Evolutionary conservation across 1,284 basidiomycete species (phyloP).

Genomic region (Papiliotrema laurentii): DNA sequence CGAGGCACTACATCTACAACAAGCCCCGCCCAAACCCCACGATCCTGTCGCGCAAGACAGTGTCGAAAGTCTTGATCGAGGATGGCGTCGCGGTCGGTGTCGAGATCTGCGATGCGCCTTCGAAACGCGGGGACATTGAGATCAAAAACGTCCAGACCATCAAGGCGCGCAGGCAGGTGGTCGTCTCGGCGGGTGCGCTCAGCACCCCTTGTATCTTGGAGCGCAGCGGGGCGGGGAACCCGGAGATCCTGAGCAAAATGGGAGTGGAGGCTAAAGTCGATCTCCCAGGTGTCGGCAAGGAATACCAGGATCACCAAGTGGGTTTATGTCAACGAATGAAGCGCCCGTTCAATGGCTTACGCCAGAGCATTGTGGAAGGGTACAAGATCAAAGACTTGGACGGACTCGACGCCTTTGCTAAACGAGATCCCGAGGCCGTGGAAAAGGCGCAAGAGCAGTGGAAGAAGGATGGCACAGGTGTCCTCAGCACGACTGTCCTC

Average conservation of each 20-base stretch:
- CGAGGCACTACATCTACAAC: neutral
- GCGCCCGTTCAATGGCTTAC: too few species aligned
- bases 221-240: constrained; percentile 28
- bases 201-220: constrained; percentile 41
- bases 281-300: constrained; percentile 9
- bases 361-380: neutral
- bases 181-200: constrained; percentile 41
- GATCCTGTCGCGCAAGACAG: constrained; percentile 19
- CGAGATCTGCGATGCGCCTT: constrained; percentile 8
- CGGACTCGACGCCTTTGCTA: neutral
- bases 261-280: constrained; percentile 6
- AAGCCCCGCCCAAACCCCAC: constrained; percentile 10
- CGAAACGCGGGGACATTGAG: neutral
- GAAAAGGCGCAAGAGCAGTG: constrained; percentile 2
- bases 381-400: neutral
- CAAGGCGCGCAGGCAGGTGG: constrained; percentile 30
- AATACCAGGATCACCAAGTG: constrained; percentile 8
- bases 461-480: constrained; percentile 9
- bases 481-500: constrained; percentile 13
- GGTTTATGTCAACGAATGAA: neutral
- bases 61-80: constrained; percentile 10
- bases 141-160: constrained; percentile 11
- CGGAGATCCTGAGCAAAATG: neutral
- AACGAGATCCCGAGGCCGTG: neutral
- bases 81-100: constrained; percentile 13